Evolutionary conservation across 768 basidiomycete genomes (phyloP).

Genomic region (Tubosaeta brunneosetosa): DNA sequence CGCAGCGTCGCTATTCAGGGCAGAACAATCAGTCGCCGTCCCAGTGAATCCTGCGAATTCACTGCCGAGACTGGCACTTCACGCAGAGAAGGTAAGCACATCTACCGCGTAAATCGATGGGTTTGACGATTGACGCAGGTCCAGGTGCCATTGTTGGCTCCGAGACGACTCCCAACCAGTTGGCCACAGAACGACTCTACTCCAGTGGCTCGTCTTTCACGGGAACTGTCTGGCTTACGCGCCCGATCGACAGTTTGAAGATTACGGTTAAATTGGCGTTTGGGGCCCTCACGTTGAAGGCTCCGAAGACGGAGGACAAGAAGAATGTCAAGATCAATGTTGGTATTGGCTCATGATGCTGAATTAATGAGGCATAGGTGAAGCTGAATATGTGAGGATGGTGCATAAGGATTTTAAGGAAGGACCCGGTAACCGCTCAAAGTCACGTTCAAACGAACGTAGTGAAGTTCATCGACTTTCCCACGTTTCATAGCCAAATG

Average conservation of each 20-base stretch:
- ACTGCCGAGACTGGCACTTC: slow-evolving; percentile 9
- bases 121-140: neutral
- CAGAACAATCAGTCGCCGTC: slow-evolving; percentile 35
- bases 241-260: slow-evolving; percentile 50
- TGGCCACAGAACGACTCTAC: slow-evolving; percentile 59
- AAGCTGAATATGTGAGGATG: too few relatives aligned
- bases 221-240: slow-evolving; percentile 69
- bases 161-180: slow-evolving; percentile 35
- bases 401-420: too few relatives aligned
- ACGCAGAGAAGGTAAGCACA: slow-evolving; percentile 28
- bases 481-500: too few relatives aligned
- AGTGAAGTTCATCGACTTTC: too few relatives aligned
- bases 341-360: too few relatives aligned
- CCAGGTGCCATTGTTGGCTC: slow-evolving; percentile 15
- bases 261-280: slow-evolving; percentile 63
- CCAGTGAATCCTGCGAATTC: slow-evolving; percentile 18
- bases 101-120: neutral
- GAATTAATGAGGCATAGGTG: too few relatives aligned
- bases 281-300: slow-evolving; percentile 61
- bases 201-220: slow-evolving; percentile 53
- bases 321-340: slow-evolving; percentile 46
- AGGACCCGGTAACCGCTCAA: too few relatives aligned
- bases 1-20: slow-evolving; percentile 72
- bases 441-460: too few relatives aligned
- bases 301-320: slow-evolving; percentile 59